A percentile compares a stretch with the other conserved stretches of the same genome.
phyloP scores from a whole-genome alignment of 2,329 filamentous ascomycete species.

The Trichoderma sp. region DNA sequence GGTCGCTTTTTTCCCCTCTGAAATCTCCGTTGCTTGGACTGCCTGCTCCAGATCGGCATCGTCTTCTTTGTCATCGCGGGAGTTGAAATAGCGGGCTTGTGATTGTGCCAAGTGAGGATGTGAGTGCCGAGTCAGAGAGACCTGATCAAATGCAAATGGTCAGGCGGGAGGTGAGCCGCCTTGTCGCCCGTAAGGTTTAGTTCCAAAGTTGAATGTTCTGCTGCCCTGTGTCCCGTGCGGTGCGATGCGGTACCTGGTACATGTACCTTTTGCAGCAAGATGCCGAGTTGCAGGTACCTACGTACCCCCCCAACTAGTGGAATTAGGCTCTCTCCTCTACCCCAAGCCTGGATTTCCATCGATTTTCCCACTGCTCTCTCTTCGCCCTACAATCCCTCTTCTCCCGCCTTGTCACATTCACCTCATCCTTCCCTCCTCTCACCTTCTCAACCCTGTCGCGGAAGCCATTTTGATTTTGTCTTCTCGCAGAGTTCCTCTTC shows the following conservation, averaged over 20 bases:
- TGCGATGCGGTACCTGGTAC: background rate
- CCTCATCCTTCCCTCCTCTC: background rate
- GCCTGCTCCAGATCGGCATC: background rate
- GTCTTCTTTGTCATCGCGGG: background rate
- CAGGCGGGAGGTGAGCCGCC: background rate
- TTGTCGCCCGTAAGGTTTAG: background rate
- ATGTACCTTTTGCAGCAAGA: background rate
- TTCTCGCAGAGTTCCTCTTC: background rate
- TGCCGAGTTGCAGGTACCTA: background rate
- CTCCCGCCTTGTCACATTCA: slow-evolving; percentile 5
- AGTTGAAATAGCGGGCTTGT: background rate
- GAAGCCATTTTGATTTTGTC: background rate
- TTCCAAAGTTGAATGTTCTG: background rate
- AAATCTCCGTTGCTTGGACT: background rate
- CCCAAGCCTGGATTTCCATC: slow-evolving; percentile 10
- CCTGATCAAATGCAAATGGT: background rate
- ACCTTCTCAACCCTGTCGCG: slow-evolving; percentile 6
- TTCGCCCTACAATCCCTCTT: slow-evolving; percentile 14
- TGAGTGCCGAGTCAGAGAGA: background rate
- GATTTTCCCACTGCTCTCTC: slow-evolving; percentile 13
- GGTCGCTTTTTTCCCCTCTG: background rate
- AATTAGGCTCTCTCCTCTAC: slow-evolving; percentile 16
- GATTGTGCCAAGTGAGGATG: background rate
- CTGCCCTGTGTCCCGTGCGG: background rate
- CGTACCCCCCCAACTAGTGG: slow-evolving; percentile 1